Conservation (phyloP, 139 green algal species). For the Asterochloris sp. region DNA sequence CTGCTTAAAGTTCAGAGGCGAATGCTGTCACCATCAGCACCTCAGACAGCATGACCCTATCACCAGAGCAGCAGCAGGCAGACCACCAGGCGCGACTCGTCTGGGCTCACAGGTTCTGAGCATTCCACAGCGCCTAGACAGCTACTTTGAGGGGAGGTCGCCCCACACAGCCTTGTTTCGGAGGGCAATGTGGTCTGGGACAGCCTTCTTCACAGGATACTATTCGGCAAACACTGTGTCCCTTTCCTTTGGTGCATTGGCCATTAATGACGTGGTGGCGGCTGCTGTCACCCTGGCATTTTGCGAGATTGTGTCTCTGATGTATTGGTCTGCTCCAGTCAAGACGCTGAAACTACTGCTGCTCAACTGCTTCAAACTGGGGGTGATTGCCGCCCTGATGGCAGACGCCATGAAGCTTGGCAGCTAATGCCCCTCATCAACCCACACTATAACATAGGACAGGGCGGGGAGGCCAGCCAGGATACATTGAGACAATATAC, state of each 20-base stretch:
- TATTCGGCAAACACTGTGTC: constrained; percentile 55
- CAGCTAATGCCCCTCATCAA: constrained; percentile 15
- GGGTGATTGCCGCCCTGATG: constrained; percentile 46
- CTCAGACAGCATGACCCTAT: too few species aligned
- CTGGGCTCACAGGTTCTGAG: neutral
- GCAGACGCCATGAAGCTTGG: constrained; percentile 64
- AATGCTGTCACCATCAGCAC: too few species aligned
- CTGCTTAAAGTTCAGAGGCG: too few species aligned
- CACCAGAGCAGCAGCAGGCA: neutral
- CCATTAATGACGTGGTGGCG: constrained; percentile 69
- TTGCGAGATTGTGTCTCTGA: constrained; percentile 32
- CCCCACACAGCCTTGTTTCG: neutral
- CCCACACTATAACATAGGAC: too few species aligned
- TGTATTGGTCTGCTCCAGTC: constrained; percentile 31
- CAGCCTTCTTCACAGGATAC: constrained; percentile 36
- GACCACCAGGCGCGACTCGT: neutral
- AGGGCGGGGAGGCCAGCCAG: too few species aligned
- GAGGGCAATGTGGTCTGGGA: constrained; percentile 27
- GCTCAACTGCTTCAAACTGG: constrained; percentile 64
- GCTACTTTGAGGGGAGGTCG: neutral
- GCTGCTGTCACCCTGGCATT: constrained; percentile 54
- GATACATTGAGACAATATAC: too few species aligned
- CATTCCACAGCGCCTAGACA: constrained; percentile 1
- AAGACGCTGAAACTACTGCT: constrained; percentile 35
- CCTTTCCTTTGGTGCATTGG: constrained; percentile 61